Conservation (phyloP, 371 early-diverging fungal genomes). For the Batkoa obscura region DNA sequence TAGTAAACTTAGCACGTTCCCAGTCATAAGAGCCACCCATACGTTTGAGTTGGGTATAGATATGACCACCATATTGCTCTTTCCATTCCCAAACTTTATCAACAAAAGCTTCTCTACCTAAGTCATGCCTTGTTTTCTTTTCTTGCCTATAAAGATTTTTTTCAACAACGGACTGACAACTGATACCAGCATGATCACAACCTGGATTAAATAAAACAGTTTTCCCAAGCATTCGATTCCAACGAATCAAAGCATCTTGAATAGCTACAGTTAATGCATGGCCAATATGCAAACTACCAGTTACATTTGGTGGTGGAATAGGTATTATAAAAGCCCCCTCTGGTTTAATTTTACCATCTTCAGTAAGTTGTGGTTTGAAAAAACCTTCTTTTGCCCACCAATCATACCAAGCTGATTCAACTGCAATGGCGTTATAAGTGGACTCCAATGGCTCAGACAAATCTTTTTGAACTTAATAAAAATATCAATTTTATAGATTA, state of each 20-base stretch:
- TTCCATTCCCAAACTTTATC: slow-evolving; percentile 96
- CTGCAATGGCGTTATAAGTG: slow-evolving; percentile 78
- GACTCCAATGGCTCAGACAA: slow-evolving; percentile 60
- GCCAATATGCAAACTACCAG: slow-evolving; percentile 97
- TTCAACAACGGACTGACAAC: slow-evolving; percentile 97
- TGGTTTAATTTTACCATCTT: slow-evolving; percentile 47
- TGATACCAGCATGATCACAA: slow-evolving; percentile 98
- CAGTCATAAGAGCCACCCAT: slow-evolving; percentile 94
- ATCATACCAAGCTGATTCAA: slow-evolving; percentile 94
- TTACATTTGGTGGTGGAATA: slow-evolving; percentile 99
- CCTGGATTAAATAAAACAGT: slow-evolving; percentile 95
- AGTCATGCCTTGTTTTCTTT: slow-evolving; percentile 70
- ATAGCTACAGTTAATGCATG: slow-evolving; percentile 95
- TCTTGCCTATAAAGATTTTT: slow-evolving; percentile 76
- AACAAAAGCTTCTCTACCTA: slow-evolving; percentile 89
- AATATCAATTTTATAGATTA: slow-evolving; percentile 8
- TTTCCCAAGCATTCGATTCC: slow-evolving; percentile 96
- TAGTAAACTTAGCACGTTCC: slow-evolving; percentile 84
- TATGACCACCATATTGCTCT: slow-evolving; percentile 53
- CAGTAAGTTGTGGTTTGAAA: slow-evolving; percentile 71
- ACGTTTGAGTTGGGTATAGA: slow-evolving; percentile 82
- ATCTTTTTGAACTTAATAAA: slow-evolving; percentile 21
- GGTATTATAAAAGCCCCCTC: slow-evolving; percentile 84
- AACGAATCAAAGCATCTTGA: slow-evolving; percentile 73
- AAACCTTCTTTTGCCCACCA: slow-evolving; percentile 83